Base-by-base conservation (phyloP, 2,329 filamentous ascomycete genomes). In the Aulographum hederae region DNA sequence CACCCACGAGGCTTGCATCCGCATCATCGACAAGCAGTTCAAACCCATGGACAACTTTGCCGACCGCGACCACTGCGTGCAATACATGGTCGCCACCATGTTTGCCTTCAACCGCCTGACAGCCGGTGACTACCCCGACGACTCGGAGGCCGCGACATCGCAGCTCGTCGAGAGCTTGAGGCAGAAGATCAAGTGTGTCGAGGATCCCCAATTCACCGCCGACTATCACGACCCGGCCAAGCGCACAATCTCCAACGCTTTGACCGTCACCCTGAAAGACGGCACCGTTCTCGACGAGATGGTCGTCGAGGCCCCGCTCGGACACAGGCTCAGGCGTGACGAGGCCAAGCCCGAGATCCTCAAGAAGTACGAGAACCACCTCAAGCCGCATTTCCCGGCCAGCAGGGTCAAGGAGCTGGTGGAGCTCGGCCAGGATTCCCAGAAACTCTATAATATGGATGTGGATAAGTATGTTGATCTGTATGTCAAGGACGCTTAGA, bases 21-120 rank as follows among this genome's bases (percentile, higher is more conserved):
- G 89, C 48, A 98, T 98, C 61, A 98, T 98, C 49, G 89, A 98
- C 71, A 98, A 98, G 70, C 89, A 98, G 63, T 91, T 93, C 70
- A 95, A 94, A 71, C 76, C 85, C 46, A 92, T 98, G 81, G 85
- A 94, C 67, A 98, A 98, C 73, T 98, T 95, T 51, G 89, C 89
- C 50, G 89, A 98, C 62, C 84, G 89, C 50, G 89, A 98, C 60
- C 89, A 98, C 70, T 98, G 89, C 63, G 86, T 98, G 44, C 89
- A 95, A 57, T 98, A 98, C 72, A 98, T 98, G 89, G 80, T 82
- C 51, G 67, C 85, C 41, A 84, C 82, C 48, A 95, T 95, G 84
- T 77, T 98, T 43, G 77, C 78, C 43, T 95, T 86, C 58, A 82
- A 89, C 56, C 84, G 89, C 42, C 78, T 98, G 39, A 79, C 85